Base-by-base conservation (phyloP, 2,329 filamentous ascomycete genomes). In the Hyphodiscus sp. region DNA sequence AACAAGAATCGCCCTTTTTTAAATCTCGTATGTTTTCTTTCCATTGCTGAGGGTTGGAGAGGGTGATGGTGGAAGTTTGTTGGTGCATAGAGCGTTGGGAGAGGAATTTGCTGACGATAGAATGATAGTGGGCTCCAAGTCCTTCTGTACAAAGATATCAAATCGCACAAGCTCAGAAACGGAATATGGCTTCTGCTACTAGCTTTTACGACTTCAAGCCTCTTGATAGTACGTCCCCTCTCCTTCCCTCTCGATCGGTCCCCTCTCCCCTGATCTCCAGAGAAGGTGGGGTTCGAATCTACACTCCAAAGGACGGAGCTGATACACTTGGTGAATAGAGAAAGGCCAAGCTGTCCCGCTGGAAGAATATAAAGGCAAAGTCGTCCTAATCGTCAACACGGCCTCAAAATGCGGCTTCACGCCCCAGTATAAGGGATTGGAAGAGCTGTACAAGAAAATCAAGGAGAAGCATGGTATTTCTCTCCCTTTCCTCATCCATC, bases 331-430 rank as follows among this genome's bases (percentile, higher is more conserved):
- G 33, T 38, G 33, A 38, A 62, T 67, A 90, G 86, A 91, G 70
- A 86, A 84, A 70, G 91, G 90, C 71, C 69, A 81, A 52, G 80
- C 87, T 62, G 86, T 86, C 68, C 76, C 83, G 55, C 79, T 97
- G 61, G 68, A 75, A 62, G 73, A 85, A 57, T 88, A 90, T 75
- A 83, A 89, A 71, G 89, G 87, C 80, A 97, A 97, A 74, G 92
- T 97, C 63, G 83, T 97, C 65, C 86, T 99, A 57, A 79, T 96
- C 66, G 91, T 99, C 75, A 99, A 99, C 83, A 96, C 92, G 1
- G 94, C 94, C 63, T 95, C 89, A 71, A 96, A 97, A 78, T 99
- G 94, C 78, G 92, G 94, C 71, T 97, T 97, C 82, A 97, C 94
- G 2, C 91, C 91, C 13, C 94, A 99, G 74, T 96, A 94, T 74